Conservation (phyloP, 805 yeast species). For the Myxozyma nipponensis region DNA sequence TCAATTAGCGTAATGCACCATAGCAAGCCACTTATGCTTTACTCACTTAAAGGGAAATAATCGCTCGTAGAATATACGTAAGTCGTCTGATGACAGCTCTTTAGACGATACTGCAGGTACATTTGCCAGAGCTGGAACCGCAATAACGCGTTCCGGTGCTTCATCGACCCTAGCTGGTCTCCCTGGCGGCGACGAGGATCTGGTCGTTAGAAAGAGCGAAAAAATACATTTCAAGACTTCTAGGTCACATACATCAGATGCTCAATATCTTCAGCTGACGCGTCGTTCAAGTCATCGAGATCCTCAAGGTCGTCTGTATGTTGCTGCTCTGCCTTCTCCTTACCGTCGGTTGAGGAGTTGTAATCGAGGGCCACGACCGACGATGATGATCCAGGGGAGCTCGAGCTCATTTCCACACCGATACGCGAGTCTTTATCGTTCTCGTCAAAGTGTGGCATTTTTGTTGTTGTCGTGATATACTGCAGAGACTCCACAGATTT, state of each 20-base stretch:
- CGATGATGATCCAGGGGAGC: constrained; percentile 15
- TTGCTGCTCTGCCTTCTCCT: neutral
- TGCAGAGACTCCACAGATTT: too few species aligned
- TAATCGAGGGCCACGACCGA: neutral
- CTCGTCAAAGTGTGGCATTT: constrained; percentile 19
- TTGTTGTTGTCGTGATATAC: neutral
- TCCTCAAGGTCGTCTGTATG: neutral
- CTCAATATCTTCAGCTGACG: neutral
- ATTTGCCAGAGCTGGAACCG: neutral
- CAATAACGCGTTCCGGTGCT: too few species aligned
- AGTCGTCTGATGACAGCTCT: constrained; percentile 41
- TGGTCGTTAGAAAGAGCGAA: neutral
- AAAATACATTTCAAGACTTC: neutral
- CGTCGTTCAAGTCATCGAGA: neutral
- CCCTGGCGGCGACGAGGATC: neutral
- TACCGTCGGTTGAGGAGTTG: neutral
- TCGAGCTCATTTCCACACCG: neutral
- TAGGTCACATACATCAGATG: neutral
- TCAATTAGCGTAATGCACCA: neutral
- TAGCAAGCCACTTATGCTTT: too few species aligned
- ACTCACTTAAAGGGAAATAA: constrained; percentile 25
- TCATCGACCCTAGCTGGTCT: neutral
- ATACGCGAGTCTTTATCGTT: neutral
- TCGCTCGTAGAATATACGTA: constrained; percentile 65
- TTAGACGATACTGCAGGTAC: neutral